A percentile compares a stretch with the other conserved stretches of the same genome.
Conservation (phyloP, 495 filamentous ascomycete genomes). For the Zalerion maritima region DNA sequence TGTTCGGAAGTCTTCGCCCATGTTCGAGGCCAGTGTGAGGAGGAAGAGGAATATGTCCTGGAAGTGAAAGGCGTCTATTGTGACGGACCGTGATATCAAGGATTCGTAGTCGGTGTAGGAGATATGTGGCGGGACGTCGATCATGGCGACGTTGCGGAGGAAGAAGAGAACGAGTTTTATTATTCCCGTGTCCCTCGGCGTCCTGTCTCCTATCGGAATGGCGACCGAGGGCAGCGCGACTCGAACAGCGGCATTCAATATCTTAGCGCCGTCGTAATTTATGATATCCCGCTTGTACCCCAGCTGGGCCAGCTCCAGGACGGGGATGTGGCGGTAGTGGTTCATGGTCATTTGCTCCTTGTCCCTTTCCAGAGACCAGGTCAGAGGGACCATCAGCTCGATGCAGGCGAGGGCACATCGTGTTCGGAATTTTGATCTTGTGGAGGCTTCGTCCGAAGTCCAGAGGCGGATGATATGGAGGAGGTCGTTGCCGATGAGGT, state of each 20-base stretch:
- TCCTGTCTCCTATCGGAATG: slow-evolving; percentile 57
- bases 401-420: slow-evolving; percentile 61
- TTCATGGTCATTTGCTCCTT: slow-evolving; percentile 70
- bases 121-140: slow-evolving; percentile 47
- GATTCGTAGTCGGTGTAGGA: slow-evolving; percentile 58
- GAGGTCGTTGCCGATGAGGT: slow-evolving; percentile 80
- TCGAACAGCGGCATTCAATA: slow-evolving; percentile 64
- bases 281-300: slow-evolving; percentile 81
- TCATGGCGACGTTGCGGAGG: slow-evolving; percentile 74
- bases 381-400: slow-evolving; percentile 86
- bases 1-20: slow-evolving; percentile 79
- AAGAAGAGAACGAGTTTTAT: slow-evolving; percentile 86
- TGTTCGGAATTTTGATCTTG: slow-evolving; percentile 61
- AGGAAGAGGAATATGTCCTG: slow-evolving; percentile 83
- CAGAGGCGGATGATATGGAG: slow-evolving; percentile 76
- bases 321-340: slow-evolving; percentile 80
- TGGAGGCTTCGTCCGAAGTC: slow-evolving; percentile 50
- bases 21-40: slow-evolving; percentile 73
- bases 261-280: slow-evolving; percentile 56
- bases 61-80: slow-evolving; percentile 72
- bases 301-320: slow-evolving; percentile 72
- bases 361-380: slow-evolving; percentile 82
- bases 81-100: slow-evolving; percentile 74
- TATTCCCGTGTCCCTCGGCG: slow-evolving; percentile 72
- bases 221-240: slow-evolving; percentile 83